A percentile compares a stretch with the other conserved stretches of the same genome.
Evolutionary conservation across 352 stramenopile genomes (phyloP).

Genomic region (Phytopythium montanum): DNA sequence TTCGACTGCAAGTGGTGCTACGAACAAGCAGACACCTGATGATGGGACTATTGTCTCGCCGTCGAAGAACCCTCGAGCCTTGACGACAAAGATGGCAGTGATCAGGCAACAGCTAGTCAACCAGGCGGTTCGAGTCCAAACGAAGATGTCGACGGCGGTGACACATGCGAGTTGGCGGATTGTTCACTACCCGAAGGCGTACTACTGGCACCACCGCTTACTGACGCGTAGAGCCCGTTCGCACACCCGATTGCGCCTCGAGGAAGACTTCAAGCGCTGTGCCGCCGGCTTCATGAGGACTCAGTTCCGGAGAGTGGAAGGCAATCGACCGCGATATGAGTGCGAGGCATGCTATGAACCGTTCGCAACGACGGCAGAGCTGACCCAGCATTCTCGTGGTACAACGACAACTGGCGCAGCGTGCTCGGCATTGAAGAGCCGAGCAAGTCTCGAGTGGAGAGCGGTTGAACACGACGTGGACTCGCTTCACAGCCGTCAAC

Average conservation of each 20-base stretch:
- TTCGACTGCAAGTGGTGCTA: neutral
- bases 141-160: neutral
- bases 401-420: neutral
- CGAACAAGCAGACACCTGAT: neutral
- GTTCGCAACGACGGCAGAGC: constrained; percentile 1
- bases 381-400: neutral
- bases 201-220: constrained; percentile 7
- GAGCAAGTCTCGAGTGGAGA: neutral
- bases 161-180: neutral
- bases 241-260: neutral
- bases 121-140: no score
- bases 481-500: neutral
- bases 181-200: neutral
- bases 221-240: neutral
- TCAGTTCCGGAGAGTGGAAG: neutral
- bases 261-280: neutral
- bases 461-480: neutral
- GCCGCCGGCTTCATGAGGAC: neutral
- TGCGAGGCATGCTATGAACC: constrained; percentile 1
- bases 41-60: neutral
- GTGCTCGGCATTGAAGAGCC: neutral
- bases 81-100: neutral
- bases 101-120: neutral
- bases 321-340: neutral
- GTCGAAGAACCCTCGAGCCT: neutral